Conservation (phyloP, 1,139 yeast genomes). For the Tardiomyces blankii region DNA sequence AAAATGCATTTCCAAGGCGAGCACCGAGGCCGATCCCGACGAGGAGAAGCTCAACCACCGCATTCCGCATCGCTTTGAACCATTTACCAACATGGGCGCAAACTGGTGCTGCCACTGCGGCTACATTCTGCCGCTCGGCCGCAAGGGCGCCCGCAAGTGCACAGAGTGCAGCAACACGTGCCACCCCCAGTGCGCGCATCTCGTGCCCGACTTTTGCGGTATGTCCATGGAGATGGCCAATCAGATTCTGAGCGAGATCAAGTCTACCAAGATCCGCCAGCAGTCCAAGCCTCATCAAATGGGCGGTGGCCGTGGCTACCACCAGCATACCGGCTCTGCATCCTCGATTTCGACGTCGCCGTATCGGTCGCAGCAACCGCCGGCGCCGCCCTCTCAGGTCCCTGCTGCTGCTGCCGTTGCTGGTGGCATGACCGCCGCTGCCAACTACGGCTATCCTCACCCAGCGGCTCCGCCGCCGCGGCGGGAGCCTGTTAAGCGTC, state of each 20-base stretch:
- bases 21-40: constrained; percentile 73
- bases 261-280: constrained; percentile 52
- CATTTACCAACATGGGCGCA: constrained; percentile 84
- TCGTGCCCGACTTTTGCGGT: constrained; percentile 97
- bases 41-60: constrained; percentile 91
- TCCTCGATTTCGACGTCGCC: constrained; percentile 5
- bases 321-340: constrained; percentile 3
- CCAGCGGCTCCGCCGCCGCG: constrained; percentile 4
- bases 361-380: constrained; percentile 4
- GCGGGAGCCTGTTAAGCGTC: constrained; percentile 22
- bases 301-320: constrained; percentile 17
- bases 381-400: constrained; percentile 2
- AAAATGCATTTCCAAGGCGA: constrained; percentile 85
- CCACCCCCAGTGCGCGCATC: constrained; percentile 83
- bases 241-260: constrained; percentile 73
- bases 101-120: constrained; percentile 99
- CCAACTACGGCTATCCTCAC: background rate
- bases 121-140: constrained; percentile 85
- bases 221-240: constrained; percentile 98
- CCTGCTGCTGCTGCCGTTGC: too few species aligned
- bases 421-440: too few species aligned
- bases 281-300: constrained; percentile 14
- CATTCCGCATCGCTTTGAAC: constrained; percentile 93
- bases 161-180: constrained; percentile 93
- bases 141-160: constrained; percentile 86